phyloP scores from a whole-genome alignment of 2,329 filamentous ascomycete species.

The Sordariomycetes sp. region DNA sequence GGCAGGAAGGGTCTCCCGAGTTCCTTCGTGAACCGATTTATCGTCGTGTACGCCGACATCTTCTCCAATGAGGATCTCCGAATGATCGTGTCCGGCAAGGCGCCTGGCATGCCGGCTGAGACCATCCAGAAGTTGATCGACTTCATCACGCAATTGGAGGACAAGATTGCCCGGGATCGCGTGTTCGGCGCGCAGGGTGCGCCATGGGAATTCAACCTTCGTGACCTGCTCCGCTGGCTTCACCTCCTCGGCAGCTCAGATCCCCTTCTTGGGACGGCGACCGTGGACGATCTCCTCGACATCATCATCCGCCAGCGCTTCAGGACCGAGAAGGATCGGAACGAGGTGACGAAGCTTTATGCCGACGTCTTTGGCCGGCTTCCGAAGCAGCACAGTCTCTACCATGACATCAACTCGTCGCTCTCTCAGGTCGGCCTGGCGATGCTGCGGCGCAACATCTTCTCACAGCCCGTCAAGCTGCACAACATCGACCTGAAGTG shows the following conservation, averaged over 20 bases:
- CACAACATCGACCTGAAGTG: conserved; percentile 34
- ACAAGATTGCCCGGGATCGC: conserved; percentile 47
- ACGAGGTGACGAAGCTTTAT: conserved; percentile 54
- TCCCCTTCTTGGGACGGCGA: conserved; percentile 45
- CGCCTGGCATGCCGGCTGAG: conserved; percentile 44
- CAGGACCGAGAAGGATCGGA: conserved; percentile 55
- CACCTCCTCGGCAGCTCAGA: conserved; percentile 46
- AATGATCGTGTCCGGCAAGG: conserved; percentile 69
- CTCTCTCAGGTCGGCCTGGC: conserved; percentile 73
- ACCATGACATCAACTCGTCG: conserved; percentile 52
- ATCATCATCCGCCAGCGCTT: conserved; percentile 83
- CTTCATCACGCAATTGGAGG: conserved; percentile 72
- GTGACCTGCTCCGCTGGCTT: conserved; percentile 82
- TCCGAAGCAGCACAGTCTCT: conserved; percentile 48
- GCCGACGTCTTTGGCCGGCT: conserved; percentile 42
- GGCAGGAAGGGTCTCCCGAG: conserved; percentile 87
- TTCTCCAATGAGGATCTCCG: conserved; percentile 72
- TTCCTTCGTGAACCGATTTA: conserved; percentile 96
- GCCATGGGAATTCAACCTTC: conserved; percentile 93
- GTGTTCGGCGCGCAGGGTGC: conserved; percentile 51
- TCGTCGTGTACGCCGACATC: conserved; percentile 90
- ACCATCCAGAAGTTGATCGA: conserved; percentile 56
- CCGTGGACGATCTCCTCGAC: conserved; percentile 61
- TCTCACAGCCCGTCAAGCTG: conserved; percentile 36
- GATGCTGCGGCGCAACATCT: conserved; percentile 45